A percentile compares a stretch with the other conserved stretches of the same genome.
phyloP scores from a whole-genome alignment of 2,329 filamentous ascomycete species.

The Rutstroemia sp. region DNA sequence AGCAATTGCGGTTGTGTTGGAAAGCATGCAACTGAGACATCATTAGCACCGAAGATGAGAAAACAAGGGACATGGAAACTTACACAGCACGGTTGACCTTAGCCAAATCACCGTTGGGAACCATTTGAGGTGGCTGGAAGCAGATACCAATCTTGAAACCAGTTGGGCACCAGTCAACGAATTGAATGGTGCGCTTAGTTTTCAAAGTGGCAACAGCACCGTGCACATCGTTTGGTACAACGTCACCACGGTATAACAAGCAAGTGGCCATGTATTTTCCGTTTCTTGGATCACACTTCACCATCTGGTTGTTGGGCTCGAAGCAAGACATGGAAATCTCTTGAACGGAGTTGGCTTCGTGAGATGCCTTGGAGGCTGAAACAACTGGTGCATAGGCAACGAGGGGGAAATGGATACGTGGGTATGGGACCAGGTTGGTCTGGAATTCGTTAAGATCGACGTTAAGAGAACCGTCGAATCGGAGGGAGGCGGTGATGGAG shows the following conservation, averaged over 20 bases:
- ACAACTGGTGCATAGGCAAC: constrained; percentile 59
- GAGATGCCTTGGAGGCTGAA: constrained; percentile 50
- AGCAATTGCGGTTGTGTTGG: constrained; percentile 59
- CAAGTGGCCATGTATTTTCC: constrained; percentile 65
- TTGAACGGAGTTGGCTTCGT: constrained; percentile 59
- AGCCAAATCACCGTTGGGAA: constrained; percentile 45
- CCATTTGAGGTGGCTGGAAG: constrained; percentile 49
- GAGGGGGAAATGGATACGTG: constrained; percentile 59
- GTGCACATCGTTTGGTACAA: constrained; percentile 54
- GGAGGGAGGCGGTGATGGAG: constrained; percentile 57
- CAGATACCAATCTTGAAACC: constrained; percentile 65
- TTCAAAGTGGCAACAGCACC: constrained; percentile 53
- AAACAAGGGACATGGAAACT: too few species aligned
- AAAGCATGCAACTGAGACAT: constrained; percentile 48
- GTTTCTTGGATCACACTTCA: constrained; percentile 55
- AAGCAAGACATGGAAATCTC: constrained; percentile 44
- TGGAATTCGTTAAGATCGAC: constrained; percentile 64
- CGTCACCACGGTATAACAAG: constrained; percentile 59
- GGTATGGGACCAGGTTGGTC: constrained; percentile 61
- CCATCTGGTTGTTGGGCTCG: constrained; percentile 64
- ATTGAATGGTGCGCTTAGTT: constrained; percentile 51
- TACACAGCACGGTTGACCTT: constrained; percentile 43
- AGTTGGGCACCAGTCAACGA: constrained; percentile 63
- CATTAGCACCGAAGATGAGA: too few species aligned
- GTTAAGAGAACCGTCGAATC: constrained; percentile 60